Percentiles rank a stretch among this genome's conserved stretches.
These are phyloP conservation scores for Thalia dealbata DNA, from an alignment of 176 grass and related monocot genomes.

Conservation along the genomic window DNA sequence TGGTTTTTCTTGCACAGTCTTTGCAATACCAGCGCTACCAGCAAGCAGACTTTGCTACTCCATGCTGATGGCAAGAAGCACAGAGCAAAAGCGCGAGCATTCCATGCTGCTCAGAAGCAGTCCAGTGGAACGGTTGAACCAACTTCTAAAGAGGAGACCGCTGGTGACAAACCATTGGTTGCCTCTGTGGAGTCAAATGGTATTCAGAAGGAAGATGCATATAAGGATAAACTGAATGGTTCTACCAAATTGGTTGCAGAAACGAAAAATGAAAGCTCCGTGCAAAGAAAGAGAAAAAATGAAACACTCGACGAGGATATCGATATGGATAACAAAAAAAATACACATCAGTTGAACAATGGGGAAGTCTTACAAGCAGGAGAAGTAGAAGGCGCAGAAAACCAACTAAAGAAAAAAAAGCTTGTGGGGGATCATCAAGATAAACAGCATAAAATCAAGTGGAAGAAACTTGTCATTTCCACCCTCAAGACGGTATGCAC, in stretches of 20 bases:
- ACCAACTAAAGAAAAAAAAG: constrained; percentile 38
- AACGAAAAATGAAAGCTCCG: constrained; percentile 17
- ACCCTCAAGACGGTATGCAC: constrained; percentile 43
- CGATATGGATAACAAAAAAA: constrained; percentile 23
- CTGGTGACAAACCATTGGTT: constrained; percentile 17
- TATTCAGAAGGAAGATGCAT: not conserved
- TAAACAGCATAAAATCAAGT: constrained; percentile 54
- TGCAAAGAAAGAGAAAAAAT: constrained; percentile 69
- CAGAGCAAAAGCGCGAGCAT: constrained; percentile 88
- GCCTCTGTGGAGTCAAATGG: constrained; percentile 33
- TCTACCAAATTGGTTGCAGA: constrained; percentile 4
- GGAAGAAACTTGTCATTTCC: constrained; percentile 82
- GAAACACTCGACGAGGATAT: constrained; percentile 20
- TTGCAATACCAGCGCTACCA: constrained; percentile 85
- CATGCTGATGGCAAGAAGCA: constrained; percentile 97
- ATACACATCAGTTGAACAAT: not conserved
- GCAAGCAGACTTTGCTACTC: constrained; percentile 68
- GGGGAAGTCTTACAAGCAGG: constrained; percentile 40
- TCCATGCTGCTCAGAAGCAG: constrained; percentile 63
- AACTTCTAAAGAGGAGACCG: constrained; percentile 25
- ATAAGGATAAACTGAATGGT: constrained; percentile 1
- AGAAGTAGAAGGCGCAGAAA: constrained; percentile 18
- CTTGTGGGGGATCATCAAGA: constrained; percentile 5
- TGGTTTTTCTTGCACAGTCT: constrained; percentile 41
- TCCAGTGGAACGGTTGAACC: constrained; percentile 30